Evolutionary conservation across 768 basidiomycete genomes (phyloP).

Genomic region (Trametes maxima): DNA sequence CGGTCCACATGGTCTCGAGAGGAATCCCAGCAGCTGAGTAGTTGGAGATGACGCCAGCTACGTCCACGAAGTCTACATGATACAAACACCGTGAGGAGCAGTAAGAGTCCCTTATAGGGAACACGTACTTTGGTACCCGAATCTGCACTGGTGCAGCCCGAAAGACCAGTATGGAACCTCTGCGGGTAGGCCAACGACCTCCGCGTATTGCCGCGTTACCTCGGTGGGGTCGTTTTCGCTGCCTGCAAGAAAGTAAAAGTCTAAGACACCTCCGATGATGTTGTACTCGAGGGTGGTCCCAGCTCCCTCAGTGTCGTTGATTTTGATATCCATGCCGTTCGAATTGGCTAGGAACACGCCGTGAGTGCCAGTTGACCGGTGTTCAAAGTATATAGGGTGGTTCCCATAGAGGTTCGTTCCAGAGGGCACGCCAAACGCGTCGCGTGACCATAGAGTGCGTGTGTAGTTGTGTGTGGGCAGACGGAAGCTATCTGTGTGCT

Average conservation of each 20-base stretch:
- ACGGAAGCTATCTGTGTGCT: conserved; percentile 67
- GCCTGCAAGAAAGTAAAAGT: conserved; percentile 79
- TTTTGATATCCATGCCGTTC: conserved; percentile 78
- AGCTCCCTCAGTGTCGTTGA: conserved; percentile 43
- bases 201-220: conserved; percentile 68
- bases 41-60: conserved; percentile 61
- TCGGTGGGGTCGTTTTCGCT: conserved; percentile 58
- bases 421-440: conserved; percentile 58
- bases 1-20: conserved; percentile 80
- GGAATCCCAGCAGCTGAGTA: conserved; percentile 65
- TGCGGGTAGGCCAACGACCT: conserved; percentile 65
- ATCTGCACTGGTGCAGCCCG: conserved; percentile 74
- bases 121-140: conserved; percentile 59
- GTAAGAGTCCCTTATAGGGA: neutral
- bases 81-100: neutral
- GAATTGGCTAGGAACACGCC: conserved; percentile 71
- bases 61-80: conserved; percentile 57
- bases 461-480: conserved; percentile 46
- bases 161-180: conserved; percentile 78
- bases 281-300: conserved; percentile 66
- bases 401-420: conserved; percentile 72
- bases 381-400: conserved; percentile 75
- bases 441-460: conserved; percentile 65
- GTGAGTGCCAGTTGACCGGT: conserved; percentile 65
- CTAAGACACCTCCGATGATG: conserved; percentile 74